Conservation (phyloP, 371 early-diverging fungal genomes). For the Encephalitozoon hellem region DNA sequence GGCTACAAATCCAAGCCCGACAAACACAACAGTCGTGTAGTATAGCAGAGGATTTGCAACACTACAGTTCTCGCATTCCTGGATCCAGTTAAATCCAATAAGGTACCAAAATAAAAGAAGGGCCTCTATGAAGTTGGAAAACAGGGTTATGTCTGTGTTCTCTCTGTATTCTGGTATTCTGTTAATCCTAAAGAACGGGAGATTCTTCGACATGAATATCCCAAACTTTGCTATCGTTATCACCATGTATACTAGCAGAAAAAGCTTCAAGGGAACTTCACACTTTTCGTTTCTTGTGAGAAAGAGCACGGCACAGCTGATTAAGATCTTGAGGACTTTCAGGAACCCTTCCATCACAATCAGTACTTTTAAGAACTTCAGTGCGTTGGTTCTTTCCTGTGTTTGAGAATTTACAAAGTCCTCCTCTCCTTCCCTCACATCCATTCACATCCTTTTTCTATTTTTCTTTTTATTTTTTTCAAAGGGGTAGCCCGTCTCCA, state of each 20-base stretch:
- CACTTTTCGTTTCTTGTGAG: slow-evolving; percentile 48
- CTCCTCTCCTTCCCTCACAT: slow-evolving; percentile 4
- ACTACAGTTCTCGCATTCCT: slow-evolving; percentile 57
- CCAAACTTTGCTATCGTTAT: slow-evolving; percentile 49
- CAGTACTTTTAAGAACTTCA: slow-evolving; percentile 49
- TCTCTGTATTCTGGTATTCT: slow-evolving; percentile 60
- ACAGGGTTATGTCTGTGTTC: slow-evolving; percentile 57
- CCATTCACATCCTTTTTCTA: slow-evolving; percentile 4
- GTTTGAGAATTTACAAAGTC: background rate
- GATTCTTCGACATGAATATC: slow-evolving; percentile 56
- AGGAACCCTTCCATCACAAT: slow-evolving; percentile 46
- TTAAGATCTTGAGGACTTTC: slow-evolving; percentile 49
- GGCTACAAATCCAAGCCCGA: slow-evolving; percentile 55
- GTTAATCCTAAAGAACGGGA: slow-evolving; percentile 53
- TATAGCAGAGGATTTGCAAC: slow-evolving; percentile 57
- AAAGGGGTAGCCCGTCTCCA: background rate
- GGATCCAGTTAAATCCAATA: slow-evolving; percentile 62
- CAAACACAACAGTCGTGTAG: slow-evolving; percentile 55
- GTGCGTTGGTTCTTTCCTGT: slow-evolving; percentile 19
- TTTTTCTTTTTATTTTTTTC: slow-evolving; percentile 20
- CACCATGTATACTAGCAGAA: slow-evolving; percentile 57
- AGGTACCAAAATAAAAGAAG: slow-evolving; percentile 61
- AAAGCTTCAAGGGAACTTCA: slow-evolving; percentile 58
- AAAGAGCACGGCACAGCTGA: slow-evolving; percentile 41
- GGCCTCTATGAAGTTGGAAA: slow-evolving; percentile 61